Base-by-base conservation (phyloP, 345 rosid species). In the Bruguiera sexangula region DNA sequence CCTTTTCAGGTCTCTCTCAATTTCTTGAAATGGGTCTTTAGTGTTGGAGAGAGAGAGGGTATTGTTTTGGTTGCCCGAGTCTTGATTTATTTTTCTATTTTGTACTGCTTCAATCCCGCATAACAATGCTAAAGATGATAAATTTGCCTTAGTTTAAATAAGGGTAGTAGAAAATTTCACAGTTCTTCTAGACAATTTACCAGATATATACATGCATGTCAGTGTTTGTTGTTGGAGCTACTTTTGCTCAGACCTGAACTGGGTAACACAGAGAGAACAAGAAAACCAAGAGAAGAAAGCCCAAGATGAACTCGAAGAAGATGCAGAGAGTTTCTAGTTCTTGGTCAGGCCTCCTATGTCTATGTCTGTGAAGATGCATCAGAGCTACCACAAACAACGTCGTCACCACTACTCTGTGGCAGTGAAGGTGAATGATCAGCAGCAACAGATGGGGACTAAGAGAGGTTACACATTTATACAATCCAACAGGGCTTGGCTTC, bases 401-500 rank as follows among this genome's bases (percentile, higher is more conserved):
- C 69, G 50, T 53, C 86, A 83, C 31, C 74, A 36, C 29, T 88
- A 84, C 74, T 75, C 82, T 21, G 89, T 86, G 78, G 81, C 87
- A 60, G 79, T 86, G 84, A 87, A 78, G 79, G 83, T 86, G 81
- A 80, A 73, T 20, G 91, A 87, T 52, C 90, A 70, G 16, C 46
- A 39, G 46, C 46, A 43, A 56, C 77, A 81, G 34, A 81, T 81
- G 79, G 87, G 84, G 75, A 71, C 82, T 27, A 85, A 89, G 61
- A 87, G 83, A 57, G 85, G 90, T 29, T 81, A 83, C 80, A 89
- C 95, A 63, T 88, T 88, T 60, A 85, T 91, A 52, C 90, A 84
- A 75, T 65, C 88, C 0, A 73, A 87, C 73, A 80, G 96, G 82
- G 89, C 81, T 43, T 86, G 88, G 88, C 80, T 95, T 16, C 89